Evolutionary conservation across 345 rosid genomes (phyloP).

Genomic region (Eucalyptus regnans): DNA sequence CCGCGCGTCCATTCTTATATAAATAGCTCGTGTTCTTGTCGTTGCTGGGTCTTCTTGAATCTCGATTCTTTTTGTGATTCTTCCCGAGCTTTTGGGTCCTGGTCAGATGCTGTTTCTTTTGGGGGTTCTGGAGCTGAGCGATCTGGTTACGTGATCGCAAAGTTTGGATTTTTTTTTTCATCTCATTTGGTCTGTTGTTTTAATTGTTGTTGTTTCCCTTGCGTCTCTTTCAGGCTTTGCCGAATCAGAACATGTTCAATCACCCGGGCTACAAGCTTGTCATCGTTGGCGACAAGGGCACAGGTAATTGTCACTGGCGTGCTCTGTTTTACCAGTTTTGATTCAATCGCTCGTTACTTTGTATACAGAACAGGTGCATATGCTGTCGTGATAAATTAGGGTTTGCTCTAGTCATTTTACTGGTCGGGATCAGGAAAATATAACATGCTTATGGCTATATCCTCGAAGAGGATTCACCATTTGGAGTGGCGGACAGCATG

Average conservation of each 20-base stretch:
- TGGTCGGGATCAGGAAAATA: neutral
- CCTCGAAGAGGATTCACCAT: neutral
- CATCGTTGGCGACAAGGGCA: slow-evolving; percentile 89
- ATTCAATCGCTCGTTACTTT: neutral
- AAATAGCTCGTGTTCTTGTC: neutral
- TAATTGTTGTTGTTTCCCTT: neutral
- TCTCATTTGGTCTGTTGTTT: neutral
- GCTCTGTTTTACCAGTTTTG: neutral
- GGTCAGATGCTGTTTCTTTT: neutral
- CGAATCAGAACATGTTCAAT: slow-evolving; percentile 53
- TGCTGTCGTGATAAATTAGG: neutral
- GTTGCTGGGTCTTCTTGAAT: neutral
- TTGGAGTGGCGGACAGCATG: neutral
- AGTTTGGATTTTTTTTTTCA: neutral
- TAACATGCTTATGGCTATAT: neutral
- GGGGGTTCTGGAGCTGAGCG: neutral
- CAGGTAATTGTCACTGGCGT: slow-evolving; percentile 31
- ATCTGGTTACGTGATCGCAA: neutral
- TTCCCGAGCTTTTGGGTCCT: neutral
- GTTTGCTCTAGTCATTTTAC: neutral
- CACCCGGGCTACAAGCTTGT: slow-evolving; percentile 91
- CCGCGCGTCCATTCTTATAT: neutral
- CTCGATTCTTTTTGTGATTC: neutral
- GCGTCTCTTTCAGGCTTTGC: slow-evolving; percentile 41
- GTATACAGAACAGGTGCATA: neutral